Evolutionary conservation across 768 basidiomycete species (phyloP), one percentile per base, ranked within the genome.

Genomic region (Boletus barrowsii): DNA sequence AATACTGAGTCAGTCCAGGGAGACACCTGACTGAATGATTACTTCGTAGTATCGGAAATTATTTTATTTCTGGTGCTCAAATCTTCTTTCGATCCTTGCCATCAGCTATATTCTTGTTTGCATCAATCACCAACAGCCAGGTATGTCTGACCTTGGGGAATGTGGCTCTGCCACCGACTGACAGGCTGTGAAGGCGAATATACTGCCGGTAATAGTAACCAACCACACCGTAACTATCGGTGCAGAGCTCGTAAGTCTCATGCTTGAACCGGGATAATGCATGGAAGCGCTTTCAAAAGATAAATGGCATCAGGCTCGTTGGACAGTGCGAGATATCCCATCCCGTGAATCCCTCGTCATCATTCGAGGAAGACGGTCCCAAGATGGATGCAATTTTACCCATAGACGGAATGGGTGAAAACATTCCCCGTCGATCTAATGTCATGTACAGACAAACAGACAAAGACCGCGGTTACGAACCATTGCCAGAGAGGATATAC

Each of bases 141-240:
- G 74, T 74, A 42, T 54, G 72, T 54, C n/a, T 17, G 3, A n/a
- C 51, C 44, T 50, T 54, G 49, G 36, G 56, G 56, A 56, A 59
- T 36, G 57, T 49, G 39, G 42, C 41, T 56, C 46, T 47, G 52
- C 43, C 48, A 48, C 43, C 20, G 49, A 22, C 54, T 61, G 59
- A 59, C 53, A 45, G 37, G 40, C 48, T 51, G 66, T 43, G 39
- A 70, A 78, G 80, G 87, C 90, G 11, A 82, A 86, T 56, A 95
- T 98, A 53, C 74, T 96, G 3, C 95, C 95, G 0, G 91, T 87
- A 4, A 88, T 98, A 58, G 84, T 95, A 39, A 98, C 95, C 13
- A 95, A 93, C 69, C 91, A 93, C 68, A 93, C 90, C 0, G 92
- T 93, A n/a, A 97, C 94, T 14, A 93, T 98, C 57, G 91, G 93